Conservation (phyloP, 2,329 filamentous ascomycete species). For the Sarocladium oryzae region DNA sequence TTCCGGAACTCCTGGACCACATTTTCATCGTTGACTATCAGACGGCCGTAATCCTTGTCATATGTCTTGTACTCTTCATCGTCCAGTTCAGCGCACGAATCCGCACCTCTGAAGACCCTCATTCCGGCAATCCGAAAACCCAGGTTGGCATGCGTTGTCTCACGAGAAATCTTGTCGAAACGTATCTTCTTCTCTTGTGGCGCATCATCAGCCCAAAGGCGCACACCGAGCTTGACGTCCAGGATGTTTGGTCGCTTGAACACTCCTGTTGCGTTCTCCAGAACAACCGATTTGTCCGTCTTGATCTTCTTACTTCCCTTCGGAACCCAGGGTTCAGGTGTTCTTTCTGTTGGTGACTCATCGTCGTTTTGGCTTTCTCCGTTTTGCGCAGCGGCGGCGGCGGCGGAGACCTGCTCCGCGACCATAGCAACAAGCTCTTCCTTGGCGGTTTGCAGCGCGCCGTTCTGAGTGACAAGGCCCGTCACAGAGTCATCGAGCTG, state of each 20-base stretch:
- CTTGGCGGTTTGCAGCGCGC: slow-evolving; percentile 25
- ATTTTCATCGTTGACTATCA: slow-evolving; percentile 45
- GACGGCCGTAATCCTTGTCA: slow-evolving; percentile 56
- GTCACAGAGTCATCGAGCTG: slow-evolving; percentile 42
- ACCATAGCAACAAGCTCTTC: slow-evolving; percentile 28
- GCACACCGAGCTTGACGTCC: slow-evolving; percentile 83
- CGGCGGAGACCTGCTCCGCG: slow-evolving; percentile 23
- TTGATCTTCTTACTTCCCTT: slow-evolving; percentile 55
- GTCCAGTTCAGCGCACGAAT: slow-evolving; percentile 44
- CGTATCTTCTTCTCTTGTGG: slow-evolving; percentile 50
- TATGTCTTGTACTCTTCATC: slow-evolving; percentile 52
- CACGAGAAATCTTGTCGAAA: slow-evolving; percentile 51
- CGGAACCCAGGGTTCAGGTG: slow-evolving; percentile 34
- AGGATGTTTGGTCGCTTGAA: slow-evolving; percentile 84
- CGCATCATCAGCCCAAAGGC: slow-evolving; percentile 76
- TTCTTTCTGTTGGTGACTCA: slow-evolving; percentile 15
- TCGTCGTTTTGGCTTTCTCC: slow-evolving; percentile 7
- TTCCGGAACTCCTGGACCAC: slow-evolving; percentile 46
- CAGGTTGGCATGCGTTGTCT: slow-evolving; percentile 53
- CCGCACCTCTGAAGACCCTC: slow-evolving; percentile 53
- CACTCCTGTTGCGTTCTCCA: slow-evolving; percentile 76
- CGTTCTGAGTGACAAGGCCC: slow-evolving; percentile 33
- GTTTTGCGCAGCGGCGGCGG: slow-evolving; percentile 9
- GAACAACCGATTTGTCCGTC: slow-evolving; percentile 73
- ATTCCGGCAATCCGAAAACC: slow-evolving; percentile 62